phyloP scores from a whole-genome alignment of 208 protist species.

The Naegleria gruberi region DNA sequence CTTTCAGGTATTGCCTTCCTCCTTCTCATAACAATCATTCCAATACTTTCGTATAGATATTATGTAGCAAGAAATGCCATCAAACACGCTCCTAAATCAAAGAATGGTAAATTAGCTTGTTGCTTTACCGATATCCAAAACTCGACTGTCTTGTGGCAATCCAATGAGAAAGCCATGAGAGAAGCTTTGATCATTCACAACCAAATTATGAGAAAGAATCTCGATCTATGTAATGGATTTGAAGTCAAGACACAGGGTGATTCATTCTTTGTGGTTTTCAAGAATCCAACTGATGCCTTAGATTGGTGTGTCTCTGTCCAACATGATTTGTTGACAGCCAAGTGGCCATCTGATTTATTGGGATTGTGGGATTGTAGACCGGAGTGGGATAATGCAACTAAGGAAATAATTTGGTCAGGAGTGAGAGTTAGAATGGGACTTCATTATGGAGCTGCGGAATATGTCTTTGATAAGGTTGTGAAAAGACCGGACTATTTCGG shows the following conservation, averaged over 20 bases:
- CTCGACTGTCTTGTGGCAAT: background rate
- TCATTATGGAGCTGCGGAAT: background rate
- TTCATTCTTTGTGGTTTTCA: background rate
- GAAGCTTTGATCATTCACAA: background rate
- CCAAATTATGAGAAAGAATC: background rate
- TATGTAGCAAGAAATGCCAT: background rate
- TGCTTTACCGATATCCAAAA: background rate
- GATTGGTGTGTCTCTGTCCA: background rate
- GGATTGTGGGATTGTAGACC: background rate
- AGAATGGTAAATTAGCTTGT: background rate
- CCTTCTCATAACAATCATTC: background rate
- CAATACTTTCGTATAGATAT: background rate
- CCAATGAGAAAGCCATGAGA: background rate
- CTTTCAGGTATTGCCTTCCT: background rate
- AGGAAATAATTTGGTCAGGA: background rate
- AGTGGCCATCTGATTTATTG: background rate
- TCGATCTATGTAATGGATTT: background rate
- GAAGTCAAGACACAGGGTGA: background rate
- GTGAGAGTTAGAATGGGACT: background rate
- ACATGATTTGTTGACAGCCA: background rate
- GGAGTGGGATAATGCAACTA: background rate
- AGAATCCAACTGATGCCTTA: background rate
- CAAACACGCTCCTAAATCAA: background rate
- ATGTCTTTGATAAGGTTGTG: background rate
- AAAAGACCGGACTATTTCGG: slow-evolving; percentile 39